Conservation (phyloP, 2,329 filamentous ascomycete genomes). For the Aschersonia sp. region DNA sequence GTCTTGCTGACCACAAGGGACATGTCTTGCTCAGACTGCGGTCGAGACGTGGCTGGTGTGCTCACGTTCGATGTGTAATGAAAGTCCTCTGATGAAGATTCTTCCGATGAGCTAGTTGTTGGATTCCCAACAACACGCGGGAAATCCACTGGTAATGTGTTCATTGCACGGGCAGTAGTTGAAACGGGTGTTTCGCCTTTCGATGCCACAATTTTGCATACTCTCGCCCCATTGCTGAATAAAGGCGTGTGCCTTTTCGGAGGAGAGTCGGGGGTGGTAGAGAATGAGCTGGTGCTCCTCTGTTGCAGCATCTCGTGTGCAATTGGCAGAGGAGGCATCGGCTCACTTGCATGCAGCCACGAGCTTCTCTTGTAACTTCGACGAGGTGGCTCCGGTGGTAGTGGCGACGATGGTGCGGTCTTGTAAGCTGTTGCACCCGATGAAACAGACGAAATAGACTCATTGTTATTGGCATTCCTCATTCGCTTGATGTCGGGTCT, state of each 20-base stretch:
- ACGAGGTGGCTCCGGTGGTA: conserved; percentile 13
- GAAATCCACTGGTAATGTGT: background rate
- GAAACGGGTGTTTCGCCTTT: background rate
- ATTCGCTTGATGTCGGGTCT: background rate
- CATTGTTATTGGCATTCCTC: conserved; percentile 5
- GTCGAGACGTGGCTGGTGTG: conserved; percentile 25
- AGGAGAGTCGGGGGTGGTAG: background rate
- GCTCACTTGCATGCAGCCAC: conserved; percentile 3
- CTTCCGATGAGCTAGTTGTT: conserved; percentile 18
- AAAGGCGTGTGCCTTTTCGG: background rate
- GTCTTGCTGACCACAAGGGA: conserved; percentile 7
- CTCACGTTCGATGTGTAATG: conserved; percentile 19
- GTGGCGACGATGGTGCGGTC: conserved; percentile 7
- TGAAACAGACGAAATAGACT: conserved; percentile 4
- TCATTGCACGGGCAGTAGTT: background rate
- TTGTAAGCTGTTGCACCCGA: conserved; percentile 4
- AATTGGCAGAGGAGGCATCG: conserved; percentile 1
- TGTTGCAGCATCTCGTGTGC: background rate
- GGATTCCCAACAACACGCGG: background rate
- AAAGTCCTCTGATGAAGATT: conserved; percentile 22
- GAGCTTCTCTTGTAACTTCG: conserved; percentile 14
- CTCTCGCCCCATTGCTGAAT: background rate
- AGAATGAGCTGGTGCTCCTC: background rate
- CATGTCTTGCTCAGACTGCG: conserved; percentile 22
- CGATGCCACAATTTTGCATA: background rate